A percentile compares a stretch with the other conserved stretches of the same genome.
Evolutionary conservation across 345 rosid species (phyloP).

Genomic region (Hibiscus syriacus): DNA sequence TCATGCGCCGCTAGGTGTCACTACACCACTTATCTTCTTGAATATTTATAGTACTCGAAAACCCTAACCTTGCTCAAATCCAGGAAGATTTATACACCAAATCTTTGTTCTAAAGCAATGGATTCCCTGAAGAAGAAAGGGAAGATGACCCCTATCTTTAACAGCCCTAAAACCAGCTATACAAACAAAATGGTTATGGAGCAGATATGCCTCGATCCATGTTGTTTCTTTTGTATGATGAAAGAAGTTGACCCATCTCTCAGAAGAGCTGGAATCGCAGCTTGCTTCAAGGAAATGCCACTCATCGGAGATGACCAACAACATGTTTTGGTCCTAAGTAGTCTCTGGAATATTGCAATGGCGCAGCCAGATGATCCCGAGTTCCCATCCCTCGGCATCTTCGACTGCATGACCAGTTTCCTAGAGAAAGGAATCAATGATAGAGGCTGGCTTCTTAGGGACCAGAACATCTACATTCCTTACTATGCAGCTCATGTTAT

Average conservation of each 20-base stretch:
- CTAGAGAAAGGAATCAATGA: slow-evolving; percentile 40
- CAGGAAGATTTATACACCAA: slow-evolving; percentile 8
- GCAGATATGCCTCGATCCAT: slow-evolving; percentile 21
- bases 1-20: slow-evolving; percentile 30
- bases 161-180: neutral
- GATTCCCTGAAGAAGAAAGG: slow-evolving; percentile 20
- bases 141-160: slow-evolving; percentile 8
- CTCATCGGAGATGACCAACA: slow-evolving; percentile 29
- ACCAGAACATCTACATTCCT: slow-evolving; percentile 72
- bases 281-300: slow-evolving; percentile 41
- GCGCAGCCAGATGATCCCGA: slow-evolving; percentile 52
- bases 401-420: slow-evolving; percentile 57
- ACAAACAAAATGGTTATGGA: neutral
- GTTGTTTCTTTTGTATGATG: slow-evolving; percentile 42
- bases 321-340: slow-evolving; percentile 57
- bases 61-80: slow-evolving; percentile 12
- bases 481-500: slow-evolving; percentile 78
- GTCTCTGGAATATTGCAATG: slow-evolving; percentile 74
- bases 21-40: slow-evolving; percentile 17
- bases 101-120: slow-evolving; percentile 15
- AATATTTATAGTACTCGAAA: slow-evolving; percentile 2
- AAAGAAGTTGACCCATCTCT: slow-evolving; percentile 31
- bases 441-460: slow-evolving; percentile 44
- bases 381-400: slow-evolving; percentile 62
- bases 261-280: slow-evolving; percentile 30